Evolutionary conservation across 2,329 filamentous ascomycete species (phyloP).

Genomic region (Epichloe glyceriae): DNA sequence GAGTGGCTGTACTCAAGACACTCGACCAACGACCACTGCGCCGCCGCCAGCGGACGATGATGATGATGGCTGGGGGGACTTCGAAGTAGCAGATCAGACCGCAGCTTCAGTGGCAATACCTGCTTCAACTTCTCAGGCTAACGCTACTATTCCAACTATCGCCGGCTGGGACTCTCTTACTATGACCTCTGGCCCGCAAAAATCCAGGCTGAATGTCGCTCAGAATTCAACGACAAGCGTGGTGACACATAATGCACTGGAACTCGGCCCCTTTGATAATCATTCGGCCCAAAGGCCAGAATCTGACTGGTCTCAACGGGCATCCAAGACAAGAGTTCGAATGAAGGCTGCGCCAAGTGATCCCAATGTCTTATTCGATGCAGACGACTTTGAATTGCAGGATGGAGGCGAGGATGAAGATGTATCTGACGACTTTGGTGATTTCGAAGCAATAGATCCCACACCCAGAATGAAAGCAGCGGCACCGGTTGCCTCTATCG

Average conservation of each 20-base stretch:
- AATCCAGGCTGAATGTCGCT: background rate
- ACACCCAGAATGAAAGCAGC: background rate
- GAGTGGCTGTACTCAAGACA: conserved; percentile 9
- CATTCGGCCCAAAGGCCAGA: conserved; percentile 8
- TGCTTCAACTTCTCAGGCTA: background rate
- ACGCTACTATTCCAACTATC: background rate
- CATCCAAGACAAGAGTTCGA: conserved; percentile 11
- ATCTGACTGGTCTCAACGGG: conserved; percentile 5
- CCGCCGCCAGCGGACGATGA: conserved; percentile 32
- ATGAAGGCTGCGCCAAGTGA: conserved; percentile 19
- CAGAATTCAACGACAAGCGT: background rate
- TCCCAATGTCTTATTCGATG: conserved; percentile 54
- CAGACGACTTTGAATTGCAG: conserved; percentile 37
- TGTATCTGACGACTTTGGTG: conserved; percentile 43
- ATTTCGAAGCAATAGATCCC: conserved; percentile 38
- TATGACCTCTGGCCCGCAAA: background rate
- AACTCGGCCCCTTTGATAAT: background rate
- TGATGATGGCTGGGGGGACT: conserved; percentile 56
- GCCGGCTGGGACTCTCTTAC: background rate
- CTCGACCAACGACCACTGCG: background rate
- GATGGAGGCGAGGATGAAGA: conserved; percentile 27
- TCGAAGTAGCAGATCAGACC: conserved; percentile 39
- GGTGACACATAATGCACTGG: background rate
- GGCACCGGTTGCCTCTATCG: background rate
- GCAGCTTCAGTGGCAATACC: background rate